Base-by-base conservation (phyloP, 257 asterid genomes). In the Anisodus acutangulus region DNA sequence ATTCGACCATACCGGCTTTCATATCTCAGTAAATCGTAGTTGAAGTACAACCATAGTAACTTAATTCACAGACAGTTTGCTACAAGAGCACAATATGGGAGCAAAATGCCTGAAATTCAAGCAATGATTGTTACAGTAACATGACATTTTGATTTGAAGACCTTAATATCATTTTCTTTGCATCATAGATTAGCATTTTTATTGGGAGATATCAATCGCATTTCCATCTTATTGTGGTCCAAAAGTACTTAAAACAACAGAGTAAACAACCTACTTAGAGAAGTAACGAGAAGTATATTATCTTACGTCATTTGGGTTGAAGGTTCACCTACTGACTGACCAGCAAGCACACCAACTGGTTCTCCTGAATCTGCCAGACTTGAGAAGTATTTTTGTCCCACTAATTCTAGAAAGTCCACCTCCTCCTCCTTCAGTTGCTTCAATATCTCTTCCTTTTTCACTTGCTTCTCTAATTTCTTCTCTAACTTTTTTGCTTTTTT, bases 241-340 rank as follows among this genome's bases (percentile, higher is more conserved):
- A 51, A 26, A 78, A 53, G 63, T 51, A 54, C 82, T 67, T 37
- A 66, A 54, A 58, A 82, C 5, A 66, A 63, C 53, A 47, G 67
- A 82, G 26, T 55, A 37, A 82, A 54, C 35, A 51, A 67, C 78
- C 16, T 63, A 81, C 43, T 37, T n/a, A 82, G 79, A 72, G 82
- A 51, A 84, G 82, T 11, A 84, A 60, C 11, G 19, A 59, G 79
- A 58, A 85, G 70, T 72, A 31, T 12, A 87, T 78, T 37, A 85
- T 69, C 98, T 91, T 93, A 97, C 99, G 99, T 95, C 98, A 97
- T 97, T 87, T 97, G 99, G 8, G 99, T 97, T 58, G 99, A 97
- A 66, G 99, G 99, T 93, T 97, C 99, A 53, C 99, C 99, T 39
- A 97, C 83, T 1, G 99, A 97, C 91, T 97, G 99, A 86, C 97